Evolutionary conservation across 805 yeast genomes (phyloP), one percentile per base, ranked within the genome.

Genomic region (Spathaspora boniae): DNA sequence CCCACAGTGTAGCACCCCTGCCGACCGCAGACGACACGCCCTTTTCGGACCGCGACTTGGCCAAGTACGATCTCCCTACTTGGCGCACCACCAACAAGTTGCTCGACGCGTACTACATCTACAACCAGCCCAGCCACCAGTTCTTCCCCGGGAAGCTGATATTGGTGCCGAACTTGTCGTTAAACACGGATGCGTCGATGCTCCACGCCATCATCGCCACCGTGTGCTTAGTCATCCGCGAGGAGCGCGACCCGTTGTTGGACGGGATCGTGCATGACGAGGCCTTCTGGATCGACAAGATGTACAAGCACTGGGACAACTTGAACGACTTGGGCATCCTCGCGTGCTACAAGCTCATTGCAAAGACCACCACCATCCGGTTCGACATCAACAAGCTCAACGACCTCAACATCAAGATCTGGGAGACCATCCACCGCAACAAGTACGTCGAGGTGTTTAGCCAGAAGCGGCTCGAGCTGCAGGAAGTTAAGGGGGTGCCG

Each of bases 281-380:
- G 25, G 19, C 33, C 4, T 36, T 36, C 26, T 58, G 64, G 62
- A 34, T 56, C 11, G 36, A 32, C 12, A 43, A 43, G 3, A 45
- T 44, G 20, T 41, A 41, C 34, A 45, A 46, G 27, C 45, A 35
- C 36, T 49, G 53, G 56, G 60, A 58, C 39, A 43, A 46, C 22
- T 47, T 58, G 20, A 51, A 51, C 31, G 53, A 53, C 16, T 43
- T 56, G 23, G 62, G 60, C 7, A 48, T 56, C 46, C 31, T 58
- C 6, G 31, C 54, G 11, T 44, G 53, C 20, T 51, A 43, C 23
- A 34, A 43, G n/a, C 44, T 58, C 33, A 28, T 47, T 11, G 33
- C 47, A 6, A 50, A 47, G 11, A 41, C 47, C 2, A 34, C 43
- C 4, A 16, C 34, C 6, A 36, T 50, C 7, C 23, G 36, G 24